Evolutionary conservation across 345 rosid genomes (phyloP), one percentile per base, ranked within the genome.

Genomic region (Erodium maritimum): DNA sequence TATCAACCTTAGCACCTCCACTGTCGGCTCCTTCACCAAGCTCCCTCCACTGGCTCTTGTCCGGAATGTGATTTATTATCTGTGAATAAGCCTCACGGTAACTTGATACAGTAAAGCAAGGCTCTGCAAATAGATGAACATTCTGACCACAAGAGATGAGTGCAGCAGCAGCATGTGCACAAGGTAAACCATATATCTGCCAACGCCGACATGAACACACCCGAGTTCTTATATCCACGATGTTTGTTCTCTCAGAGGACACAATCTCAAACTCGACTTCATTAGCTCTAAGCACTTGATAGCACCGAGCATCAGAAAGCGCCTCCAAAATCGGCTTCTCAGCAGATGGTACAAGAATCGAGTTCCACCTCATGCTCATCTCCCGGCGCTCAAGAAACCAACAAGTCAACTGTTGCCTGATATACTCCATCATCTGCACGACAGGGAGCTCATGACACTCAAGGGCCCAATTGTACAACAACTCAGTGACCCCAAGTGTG

Each of bases 231-330:
- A 93, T 84, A 62, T 93, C 99, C 64, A 93, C 96, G 14, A 93
- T 93, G 66, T 93, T 93, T 14, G 99, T 93, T 60, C 96, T 61
- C 83, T 93, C 98, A 0, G 87, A 81, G 1, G 98, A 91, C n/a
- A 91, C 96, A 64, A 91, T 91, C 86, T 91, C 98, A 50, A 91
- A 91, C 78, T 91, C 98, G 5, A 91, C 76, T 80, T 91, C 96
- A 71, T 88, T 91, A 2, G 98, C 98, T 22, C 98, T 86, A 57
- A 91, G 83, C 14, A 91, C 98, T 66, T 88, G 98, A 73, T 93
- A 93, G 83, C 96, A 93, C 61, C 78, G 77, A 50, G 99, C 91
- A 62, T 93, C 99, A 2, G 89, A 77, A 59, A 86, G 77, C 7
- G 95, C 90, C 71, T 93, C 99, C 14, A 69, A 52, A 21, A 93